Evolutionary conservation across 352 stramenopile genomes (phyloP).

Genomic region (Globisporangium canariense): DNA sequence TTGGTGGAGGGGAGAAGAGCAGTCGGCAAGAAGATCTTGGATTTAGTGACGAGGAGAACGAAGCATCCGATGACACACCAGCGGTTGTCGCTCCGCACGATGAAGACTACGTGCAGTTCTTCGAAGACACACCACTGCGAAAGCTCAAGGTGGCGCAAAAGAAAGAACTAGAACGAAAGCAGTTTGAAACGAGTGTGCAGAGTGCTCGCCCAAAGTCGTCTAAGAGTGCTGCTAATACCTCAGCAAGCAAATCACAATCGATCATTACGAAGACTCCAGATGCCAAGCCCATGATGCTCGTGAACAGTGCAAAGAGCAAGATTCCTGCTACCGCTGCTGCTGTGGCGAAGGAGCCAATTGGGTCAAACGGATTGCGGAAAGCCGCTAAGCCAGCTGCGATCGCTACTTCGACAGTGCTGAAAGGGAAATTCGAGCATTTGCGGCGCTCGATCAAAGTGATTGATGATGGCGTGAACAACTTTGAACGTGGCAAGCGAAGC

Average conservation of each 20-base stretch:
- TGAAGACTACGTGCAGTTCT: slow-evolving; percentile 20
- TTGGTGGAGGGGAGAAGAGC: slow-evolving; percentile 4
- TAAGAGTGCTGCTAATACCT: not conserved
- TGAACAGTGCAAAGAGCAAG: slow-evolving; percentile 11
- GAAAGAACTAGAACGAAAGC: slow-evolving; percentile 5
- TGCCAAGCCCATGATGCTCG: not conserved
- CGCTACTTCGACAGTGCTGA: slow-evolving; percentile 30
- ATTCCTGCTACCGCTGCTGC: not conserved
- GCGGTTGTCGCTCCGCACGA: slow-evolving; percentile 8
- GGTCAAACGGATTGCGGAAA: slow-evolving; percentile 46
- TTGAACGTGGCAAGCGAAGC: slow-evolving; percentile 11
- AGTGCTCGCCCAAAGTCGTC: not conserved
- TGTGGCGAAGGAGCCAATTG: slow-evolving; percentile 12
- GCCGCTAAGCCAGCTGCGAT: slow-evolving; percentile 21
- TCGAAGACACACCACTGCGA: slow-evolving; percentile 11
- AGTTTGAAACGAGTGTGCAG: not conserved
- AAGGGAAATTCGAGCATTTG: slow-evolving; percentile 33
- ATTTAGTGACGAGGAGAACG: slow-evolving; percentile 33
- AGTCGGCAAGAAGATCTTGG: slow-evolving; percentile 13
- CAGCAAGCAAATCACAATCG: not conserved
- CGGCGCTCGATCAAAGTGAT: slow-evolving; percentile 51
- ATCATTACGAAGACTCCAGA: not conserved
- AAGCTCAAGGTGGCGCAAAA: slow-evolving; percentile 18
- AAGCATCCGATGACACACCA: slow-evolving; percentile 19
- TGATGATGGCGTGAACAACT: slow-evolving; percentile 6